Evolutionary conservation across 1,284 basidiomycete genomes (phyloP).

Genomic region (Paramarasmius palmivorus): DNA sequence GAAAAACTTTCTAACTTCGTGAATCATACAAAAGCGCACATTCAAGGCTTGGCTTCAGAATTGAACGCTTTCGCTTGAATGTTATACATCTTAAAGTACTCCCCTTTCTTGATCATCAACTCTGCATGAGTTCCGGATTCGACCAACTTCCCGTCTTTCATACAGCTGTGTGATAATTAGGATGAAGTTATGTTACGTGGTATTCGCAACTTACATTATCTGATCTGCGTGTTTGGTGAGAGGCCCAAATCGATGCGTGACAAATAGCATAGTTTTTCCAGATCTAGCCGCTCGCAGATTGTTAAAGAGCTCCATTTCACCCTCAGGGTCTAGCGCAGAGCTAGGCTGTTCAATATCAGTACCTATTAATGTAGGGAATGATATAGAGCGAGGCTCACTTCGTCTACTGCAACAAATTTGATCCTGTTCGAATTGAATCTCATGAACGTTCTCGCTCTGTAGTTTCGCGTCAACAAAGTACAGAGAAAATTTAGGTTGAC

Average conservation of each 20-base stretch:
- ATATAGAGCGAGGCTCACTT: slow-evolving; percentile 23
- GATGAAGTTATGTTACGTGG: slow-evolving; percentile 2
- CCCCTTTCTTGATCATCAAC: slow-evolving; percentile 44
- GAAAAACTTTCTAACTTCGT: no score
- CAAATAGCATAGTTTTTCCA: slow-evolving; percentile 68
- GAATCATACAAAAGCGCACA: no score
- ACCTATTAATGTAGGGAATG: no score
- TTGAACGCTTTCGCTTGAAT: neutral
- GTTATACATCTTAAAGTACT: slow-evolving; percentile 56
- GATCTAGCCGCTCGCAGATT: slow-evolving; percentile 48
- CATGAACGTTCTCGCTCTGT: slow-evolving; percentile 41
- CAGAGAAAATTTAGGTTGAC: neutral
- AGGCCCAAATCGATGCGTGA: slow-evolving; percentile 70
- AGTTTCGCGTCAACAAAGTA: neutral
- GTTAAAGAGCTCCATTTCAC: slow-evolving; percentile 50
- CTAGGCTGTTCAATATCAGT: slow-evolving; percentile 31
- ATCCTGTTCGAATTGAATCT: slow-evolving; percentile 43
- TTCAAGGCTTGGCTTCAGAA: no score
- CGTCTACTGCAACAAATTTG: slow-evolving; percentile 49
- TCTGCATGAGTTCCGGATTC: slow-evolving; percentile 57
- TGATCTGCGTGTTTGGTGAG: slow-evolving; percentile 63
- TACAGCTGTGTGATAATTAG: slow-evolving; percentile 42
- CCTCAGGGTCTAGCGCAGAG: slow-evolving; percentile 53
- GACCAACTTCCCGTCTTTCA: slow-evolving; percentile 55
- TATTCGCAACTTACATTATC: slow-evolving; percentile 48